A percentile compares a stretch with the other conserved stretches of the same genome.
phyloP scores from a whole-genome alignment of 352 stramenopile genomes.

The Pythium chondricola region DNA sequence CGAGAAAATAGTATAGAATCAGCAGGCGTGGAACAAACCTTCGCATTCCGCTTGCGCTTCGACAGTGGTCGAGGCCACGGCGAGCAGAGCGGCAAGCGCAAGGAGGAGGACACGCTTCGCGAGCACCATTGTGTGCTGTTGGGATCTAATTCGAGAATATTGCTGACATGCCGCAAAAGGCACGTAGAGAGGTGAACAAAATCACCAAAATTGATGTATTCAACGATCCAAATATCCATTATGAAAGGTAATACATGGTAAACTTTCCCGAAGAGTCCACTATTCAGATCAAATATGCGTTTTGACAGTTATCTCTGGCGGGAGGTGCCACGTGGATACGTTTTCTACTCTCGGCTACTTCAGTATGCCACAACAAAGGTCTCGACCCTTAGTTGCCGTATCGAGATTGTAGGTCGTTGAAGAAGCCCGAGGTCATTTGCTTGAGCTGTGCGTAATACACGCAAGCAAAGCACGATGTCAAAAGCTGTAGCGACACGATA shows the following conservation, averaged over 20 bases:
- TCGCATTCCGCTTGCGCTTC: constrained; percentile 83
- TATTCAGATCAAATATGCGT: too few species aligned
- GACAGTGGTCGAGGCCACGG: constrained; percentile 26
- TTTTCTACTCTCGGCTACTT: neutral
- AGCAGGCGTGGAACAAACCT: constrained; percentile 40
- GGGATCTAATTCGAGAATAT: constrained; percentile 25
- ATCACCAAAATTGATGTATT: too few species aligned
- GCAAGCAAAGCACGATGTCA: neutral
- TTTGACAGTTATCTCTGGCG: too few species aligned
- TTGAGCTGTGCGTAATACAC: constrained; percentile 56
- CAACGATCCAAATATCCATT: too few species aligned
- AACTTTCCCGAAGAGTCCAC: too few species aligned
- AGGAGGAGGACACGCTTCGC: constrained; percentile 54
- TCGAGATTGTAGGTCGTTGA: constrained; percentile 77
- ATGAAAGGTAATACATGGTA: neutral
- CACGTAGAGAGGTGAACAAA: too few species aligned
- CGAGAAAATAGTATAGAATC: neutral
- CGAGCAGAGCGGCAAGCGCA: constrained; percentile 58
- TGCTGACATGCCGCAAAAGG: neutral
- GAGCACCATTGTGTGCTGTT: constrained; percentile 29
- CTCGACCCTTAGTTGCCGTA: constrained; percentile 32
- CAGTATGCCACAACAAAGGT: constrained; percentile 17
- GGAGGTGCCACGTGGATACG: constrained; percentile 1
- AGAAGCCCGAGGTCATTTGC: constrained; percentile 88
- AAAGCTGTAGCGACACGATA: neutral